Evolutionary conservation across 2,329 filamentous ascomycete species (phyloP).

Genomic region (Sclerotinia spermophila): DNA sequence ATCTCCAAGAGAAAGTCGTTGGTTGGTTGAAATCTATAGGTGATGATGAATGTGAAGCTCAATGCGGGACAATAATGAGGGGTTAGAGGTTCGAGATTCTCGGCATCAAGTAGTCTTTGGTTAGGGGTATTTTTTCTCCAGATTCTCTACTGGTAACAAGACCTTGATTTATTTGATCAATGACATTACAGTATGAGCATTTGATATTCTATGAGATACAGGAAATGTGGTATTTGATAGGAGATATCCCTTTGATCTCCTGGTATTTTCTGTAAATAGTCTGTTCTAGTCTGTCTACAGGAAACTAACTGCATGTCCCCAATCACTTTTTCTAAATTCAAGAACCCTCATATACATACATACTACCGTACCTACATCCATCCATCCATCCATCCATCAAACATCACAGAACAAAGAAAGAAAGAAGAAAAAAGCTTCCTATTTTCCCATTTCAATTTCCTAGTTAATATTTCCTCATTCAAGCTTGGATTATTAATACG

Average conservation of each 20-base stretch:
- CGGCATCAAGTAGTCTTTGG: not conserved
- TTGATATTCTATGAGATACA: not conserved
- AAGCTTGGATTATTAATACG: not conserved
- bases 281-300: too few species aligned
- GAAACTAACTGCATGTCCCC: not conserved
- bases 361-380: not conserved
- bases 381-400: not conserved
- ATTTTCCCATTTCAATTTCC: not conserved
- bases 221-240: not conserved
- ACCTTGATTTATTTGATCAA: not conserved
- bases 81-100: constrained; percentile 13
- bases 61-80: constrained; percentile 15
- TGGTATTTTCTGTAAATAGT: not conserved
- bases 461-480: not conserved
- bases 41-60: not conserved
- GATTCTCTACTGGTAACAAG: not conserved
- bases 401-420: not conserved
- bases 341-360: too few species aligned
- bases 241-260: not conserved
- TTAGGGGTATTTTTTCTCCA: not conserved
- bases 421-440: not conserved
- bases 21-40: not conserved
- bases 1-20: not conserved
- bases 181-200: not conserved
- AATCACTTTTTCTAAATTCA: not conserved